Percentiles rank a stretch among this genome's conserved stretches.
These are phyloP conservation scores for Coleophoma cylindrospora DNA, from an alignment of 2,329 filamentous ascomycete genomes.

Conservation along the genomic window DNA sequence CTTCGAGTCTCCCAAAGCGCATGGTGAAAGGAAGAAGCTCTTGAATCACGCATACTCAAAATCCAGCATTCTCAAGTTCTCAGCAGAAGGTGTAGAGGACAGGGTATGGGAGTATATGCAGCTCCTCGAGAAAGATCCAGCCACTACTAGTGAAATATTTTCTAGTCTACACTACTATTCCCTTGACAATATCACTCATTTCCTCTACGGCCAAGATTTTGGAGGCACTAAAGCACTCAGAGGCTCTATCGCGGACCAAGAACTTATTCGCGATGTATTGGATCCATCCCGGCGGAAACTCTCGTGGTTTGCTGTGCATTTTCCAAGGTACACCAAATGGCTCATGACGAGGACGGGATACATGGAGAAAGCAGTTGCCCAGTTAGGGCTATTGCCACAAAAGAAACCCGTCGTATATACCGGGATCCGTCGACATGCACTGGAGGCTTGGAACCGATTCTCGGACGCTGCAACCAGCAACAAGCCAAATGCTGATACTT, in stretches of 20 bases:
- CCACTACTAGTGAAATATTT: slow-evolving; percentile 38
- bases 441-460: slow-evolving; percentile 20
- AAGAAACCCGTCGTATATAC: slow-evolving; percentile 44
- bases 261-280: slow-evolving; percentile 41
- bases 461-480: not conserved
- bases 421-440: slow-evolving; percentile 40
- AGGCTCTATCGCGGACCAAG: slow-evolving; percentile 31
- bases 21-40: slow-evolving; percentile 44
- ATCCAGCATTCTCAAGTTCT: slow-evolving; percentile 32
- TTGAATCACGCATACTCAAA: slow-evolving; percentile 49
- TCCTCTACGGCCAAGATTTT: slow-evolving; percentile 39
- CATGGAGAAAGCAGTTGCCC: slow-evolving; percentile 27
- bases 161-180: slow-evolving; percentile 45
- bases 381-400: slow-evolving; percentile 39
- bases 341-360: slow-evolving; percentile 37
- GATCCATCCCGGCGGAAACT: slow-evolving; percentile 38
- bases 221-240: slow-evolving; percentile 38
- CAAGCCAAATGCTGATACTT: slow-evolving; percentile 9
- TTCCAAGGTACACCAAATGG: slow-evolving; percentile 40
- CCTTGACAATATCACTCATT: slow-evolving; percentile 46
- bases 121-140: slow-evolving; percentile 31
- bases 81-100: slow-evolving; percentile 28
- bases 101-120: slow-evolving; percentile 35
- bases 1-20: slow-evolving; percentile 34
- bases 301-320: slow-evolving; percentile 44